Percentiles rank a stretch among this genome's conserved stretches.
phyloP scores from a whole-genome alignment of 2,329 filamentous ascomycete species.

The Taxawa tesnikishii region DNA sequence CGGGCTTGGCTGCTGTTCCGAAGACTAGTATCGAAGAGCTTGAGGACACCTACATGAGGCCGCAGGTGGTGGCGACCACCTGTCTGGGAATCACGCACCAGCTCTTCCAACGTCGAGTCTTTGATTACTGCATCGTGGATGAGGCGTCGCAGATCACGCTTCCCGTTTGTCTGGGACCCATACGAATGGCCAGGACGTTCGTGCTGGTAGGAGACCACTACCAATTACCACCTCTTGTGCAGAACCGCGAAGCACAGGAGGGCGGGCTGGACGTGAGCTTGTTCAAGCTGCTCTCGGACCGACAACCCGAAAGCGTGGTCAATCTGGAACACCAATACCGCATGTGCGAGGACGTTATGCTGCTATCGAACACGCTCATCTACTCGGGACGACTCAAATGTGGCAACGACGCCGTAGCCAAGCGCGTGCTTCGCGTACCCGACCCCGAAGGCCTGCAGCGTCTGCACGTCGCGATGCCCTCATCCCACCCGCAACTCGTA shows the following conservation, averaged over 20 bases:
- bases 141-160: slow-evolving; percentile 96
- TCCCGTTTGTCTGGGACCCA: slow-evolving; percentile 85
- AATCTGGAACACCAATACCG: slow-evolving; percentile 93
- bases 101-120: slow-evolving; percentile 76
- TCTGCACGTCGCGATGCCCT: slow-evolving; percentile 18
- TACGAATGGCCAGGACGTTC: slow-evolving; percentile 84
- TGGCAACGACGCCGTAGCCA: slow-evolving; percentile 64
- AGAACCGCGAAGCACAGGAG: slow-evolving; percentile 74
- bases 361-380: slow-evolving; percentile 81
- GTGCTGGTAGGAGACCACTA: slow-evolving; percentile 95
- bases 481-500: neutral
- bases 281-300: slow-evolving; percentile 86
- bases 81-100: slow-evolving; percentile 85
- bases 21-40: slow-evolving; percentile 74
- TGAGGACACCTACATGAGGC: slow-evolving; percentile 68
- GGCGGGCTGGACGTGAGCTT: slow-evolving; percentile 86
- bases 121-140: slow-evolving; percentile 97
- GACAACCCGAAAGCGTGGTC: slow-evolving; percentile 75
- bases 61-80: slow-evolving; percentile 84
- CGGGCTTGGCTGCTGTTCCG: slow-evolving; percentile 60
- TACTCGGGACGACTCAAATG: slow-evolving; percentile 87
- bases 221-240: slow-evolving; percentile 85
- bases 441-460: slow-evolving; percentile 21
- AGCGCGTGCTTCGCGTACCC: slow-evolving; percentile 55
- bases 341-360: slow-evolving; percentile 97